Conservation (phyloP, 192 early-diverging fungal genomes). For the Radiomyces spectabilis region DNA sequence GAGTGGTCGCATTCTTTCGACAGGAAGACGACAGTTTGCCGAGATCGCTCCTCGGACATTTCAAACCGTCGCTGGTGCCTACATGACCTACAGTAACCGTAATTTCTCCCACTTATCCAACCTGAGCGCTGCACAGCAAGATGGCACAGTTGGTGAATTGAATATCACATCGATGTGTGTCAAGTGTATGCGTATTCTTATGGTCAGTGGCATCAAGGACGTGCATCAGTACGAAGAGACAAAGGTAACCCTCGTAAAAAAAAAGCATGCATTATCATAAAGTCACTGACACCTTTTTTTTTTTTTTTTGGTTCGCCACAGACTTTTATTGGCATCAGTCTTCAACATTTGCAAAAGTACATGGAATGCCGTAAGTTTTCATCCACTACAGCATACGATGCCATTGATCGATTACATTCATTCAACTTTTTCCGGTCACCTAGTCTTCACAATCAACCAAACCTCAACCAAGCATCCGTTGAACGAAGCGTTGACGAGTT, state of each 20-base stretch:
- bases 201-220: conserved; percentile 66
- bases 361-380: conserved; percentile 35
- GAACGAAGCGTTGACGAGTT: background rate
- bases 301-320: background rate
- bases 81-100: conserved; percentile 46
- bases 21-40: conserved; percentile 19
- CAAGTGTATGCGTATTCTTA: conserved; percentile 70
- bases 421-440: too few species aligned
- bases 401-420: too few species aligned
- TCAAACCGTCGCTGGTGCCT: conserved; percentile 56
- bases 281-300: background rate
- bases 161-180: conserved; percentile 58
- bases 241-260: too few species aligned
- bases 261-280: background rate
- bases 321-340: conserved; percentile 36
- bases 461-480: background rate
- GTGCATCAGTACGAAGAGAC: conserved; percentile 49
- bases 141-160: conserved; percentile 33
- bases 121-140: conserved; percentile 22
- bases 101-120: conserved; percentile 32
- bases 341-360: conserved; percentile 50
- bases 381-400: background rate
- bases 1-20: conserved; percentile 9
- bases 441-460: too few species aligned
- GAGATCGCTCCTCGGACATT: conserved; percentile 69